Conservation (phyloP, 2,329 filamentous ascomycete genomes). For the Phoma sp. region DNA sequence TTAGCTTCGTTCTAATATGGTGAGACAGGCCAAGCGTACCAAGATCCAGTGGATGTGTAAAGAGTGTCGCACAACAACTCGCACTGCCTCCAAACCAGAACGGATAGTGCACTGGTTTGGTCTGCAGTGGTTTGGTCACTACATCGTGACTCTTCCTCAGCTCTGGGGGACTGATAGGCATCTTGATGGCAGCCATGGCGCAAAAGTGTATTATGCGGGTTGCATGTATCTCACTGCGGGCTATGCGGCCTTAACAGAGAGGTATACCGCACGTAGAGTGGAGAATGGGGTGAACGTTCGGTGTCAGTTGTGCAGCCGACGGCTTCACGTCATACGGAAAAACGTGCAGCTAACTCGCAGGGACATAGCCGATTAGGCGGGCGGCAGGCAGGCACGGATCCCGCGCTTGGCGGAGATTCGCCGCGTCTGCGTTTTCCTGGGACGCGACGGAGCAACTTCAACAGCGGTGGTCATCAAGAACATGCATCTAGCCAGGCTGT, state of each 20-base stretch:
- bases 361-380: slow-evolving; percentile 20
- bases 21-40: slow-evolving; percentile 61
- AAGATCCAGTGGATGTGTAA: slow-evolving; percentile 93
- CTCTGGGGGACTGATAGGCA: slow-evolving; percentile 41
- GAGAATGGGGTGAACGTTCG: slow-evolving; percentile 17
- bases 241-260: slow-evolving; percentile 17
- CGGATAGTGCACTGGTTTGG: slow-evolving; percentile 55
- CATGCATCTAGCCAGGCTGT: slow-evolving; percentile 36
- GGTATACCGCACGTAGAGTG: slow-evolving; percentile 6
- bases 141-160: slow-evolving; percentile 53
- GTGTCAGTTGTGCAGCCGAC: slow-evolving; percentile 35
- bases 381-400: slow-evolving; percentile 13
- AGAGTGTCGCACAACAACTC: slow-evolving; percentile 86
- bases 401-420: slow-evolving; percentile 34
- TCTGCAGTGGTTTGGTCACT: slow-evolving; percentile 51
- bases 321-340: slow-evolving; percentile 37
- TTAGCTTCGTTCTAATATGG: slow-evolving; percentile 37
- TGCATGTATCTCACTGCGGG: slow-evolving; percentile 39
- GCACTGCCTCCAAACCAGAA: slow-evolving; percentile 95
- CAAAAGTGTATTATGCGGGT: slow-evolving; percentile 14
- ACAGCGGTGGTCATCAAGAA: slow-evolving; percentile 15
- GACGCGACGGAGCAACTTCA: slow-evolving; percentile 21
- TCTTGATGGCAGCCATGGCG: slow-evolving; percentile 52
- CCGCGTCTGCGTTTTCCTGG: slow-evolving; percentile 17
- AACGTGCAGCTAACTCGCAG: slow-evolving; percentile 23